These are phyloP conservation scores for Barbarea vulgaris DNA, from an alignment of 345 rosid genomes.

Conservation along the genomic window DNA sequence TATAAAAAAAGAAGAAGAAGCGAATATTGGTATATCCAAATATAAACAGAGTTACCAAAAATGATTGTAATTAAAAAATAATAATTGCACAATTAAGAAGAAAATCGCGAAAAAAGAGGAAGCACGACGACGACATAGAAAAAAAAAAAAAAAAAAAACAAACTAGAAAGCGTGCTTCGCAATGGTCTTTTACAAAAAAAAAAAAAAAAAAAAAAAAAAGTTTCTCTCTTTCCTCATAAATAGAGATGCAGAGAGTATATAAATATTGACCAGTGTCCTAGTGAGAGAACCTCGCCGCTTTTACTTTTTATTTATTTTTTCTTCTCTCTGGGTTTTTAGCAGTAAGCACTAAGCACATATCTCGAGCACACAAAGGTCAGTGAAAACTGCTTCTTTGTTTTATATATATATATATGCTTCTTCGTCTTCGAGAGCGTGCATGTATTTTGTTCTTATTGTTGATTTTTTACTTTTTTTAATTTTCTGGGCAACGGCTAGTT, in stretches of 20 bases:
- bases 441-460: conserved; percentile 3
- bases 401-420: neutral
- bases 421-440: conserved; percentile 5
- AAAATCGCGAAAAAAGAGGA: conserved; percentile 43
- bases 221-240: conserved; percentile 20
- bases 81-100: conserved; percentile 25
- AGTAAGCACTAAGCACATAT: conserved; percentile 33
- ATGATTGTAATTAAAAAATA: neutral
- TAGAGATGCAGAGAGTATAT: conserved; percentile 18
- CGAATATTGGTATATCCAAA: conserved; percentile 19
- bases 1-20: neutral
- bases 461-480: neutral
- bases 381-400: conserved; percentile 17
- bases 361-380: conserved; percentile 32
- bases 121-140: conserved; percentile 32
- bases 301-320: neutral
- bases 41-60: neutral
- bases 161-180: conserved; percentile 44
- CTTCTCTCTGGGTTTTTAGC: neutral
- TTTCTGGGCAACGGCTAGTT: conserved; percentile 47
- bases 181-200: conserved; percentile 27
- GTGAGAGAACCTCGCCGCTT: conserved; percentile 40
- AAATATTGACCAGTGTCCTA: conserved; percentile 34
- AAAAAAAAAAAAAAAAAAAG: neutral
- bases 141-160: conserved; percentile 9